A percentile compares a stretch with the other conserved stretches of the same genome.
phyloP scores from a whole-genome alignment of 163 green algal species.

The Scenedesmus sp. region DNA sequence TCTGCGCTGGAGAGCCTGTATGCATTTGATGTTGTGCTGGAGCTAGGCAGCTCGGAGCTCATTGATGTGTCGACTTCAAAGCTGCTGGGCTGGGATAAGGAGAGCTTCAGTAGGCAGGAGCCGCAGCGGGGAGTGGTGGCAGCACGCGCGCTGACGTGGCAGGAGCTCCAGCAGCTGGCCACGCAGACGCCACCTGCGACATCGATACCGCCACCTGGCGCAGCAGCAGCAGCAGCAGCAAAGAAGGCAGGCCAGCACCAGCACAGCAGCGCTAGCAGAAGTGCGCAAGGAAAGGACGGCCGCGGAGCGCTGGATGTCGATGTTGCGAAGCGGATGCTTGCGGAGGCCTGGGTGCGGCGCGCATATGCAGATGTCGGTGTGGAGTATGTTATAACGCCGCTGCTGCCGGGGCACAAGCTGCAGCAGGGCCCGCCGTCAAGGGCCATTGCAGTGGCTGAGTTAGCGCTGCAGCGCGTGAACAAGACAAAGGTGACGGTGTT shows the following conservation, averaged over 20 bases:
- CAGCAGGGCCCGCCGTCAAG: neutral
- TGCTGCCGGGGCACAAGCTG: conserved; percentile 19
- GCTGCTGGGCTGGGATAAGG: conserved; percentile 24
- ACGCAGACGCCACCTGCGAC: neutral
- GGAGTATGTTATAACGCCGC: neutral
- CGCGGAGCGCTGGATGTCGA: neutral
- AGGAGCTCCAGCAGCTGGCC: conserved; percentile 18
- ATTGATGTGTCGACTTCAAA: conserved; percentile 7
- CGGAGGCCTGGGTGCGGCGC: neutral
- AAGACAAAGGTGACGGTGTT: conserved; percentile 7
- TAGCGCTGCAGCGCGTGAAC: conserved; percentile 13
- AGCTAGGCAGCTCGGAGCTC: conserved; percentile 2
- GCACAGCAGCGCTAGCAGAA: neutral
- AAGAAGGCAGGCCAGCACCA: neutral
- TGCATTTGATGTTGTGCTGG: conserved; percentile 37
- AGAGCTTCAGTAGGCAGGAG: conserved; percentile 15
- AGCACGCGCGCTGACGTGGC: neutral
- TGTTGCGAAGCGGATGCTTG: conserved; percentile 15
- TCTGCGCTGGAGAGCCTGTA: conserved; percentile 20
- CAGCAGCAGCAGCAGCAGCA: neutral
- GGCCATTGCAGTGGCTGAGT: neutral
- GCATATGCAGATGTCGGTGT: neutral
- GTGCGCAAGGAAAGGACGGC: neutral
- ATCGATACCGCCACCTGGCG: neutral
- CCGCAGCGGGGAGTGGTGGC: neutral